Base-by-base conservation (phyloP, 805 yeast genomes). In the Scheffersomyces coipomensis region DNA sequence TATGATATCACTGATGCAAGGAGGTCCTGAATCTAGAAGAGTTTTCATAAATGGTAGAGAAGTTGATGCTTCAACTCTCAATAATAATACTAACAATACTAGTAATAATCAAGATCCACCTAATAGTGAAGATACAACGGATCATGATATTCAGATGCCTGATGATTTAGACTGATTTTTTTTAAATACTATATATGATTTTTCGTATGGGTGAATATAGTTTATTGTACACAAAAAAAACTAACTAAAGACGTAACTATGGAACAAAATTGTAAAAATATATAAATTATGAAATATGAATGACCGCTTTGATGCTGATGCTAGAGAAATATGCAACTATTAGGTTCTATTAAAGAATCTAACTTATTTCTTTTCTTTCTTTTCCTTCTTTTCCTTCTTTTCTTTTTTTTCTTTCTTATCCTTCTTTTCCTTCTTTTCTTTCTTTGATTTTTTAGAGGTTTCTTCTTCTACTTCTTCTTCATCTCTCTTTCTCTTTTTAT, bases 301-400 rank as follows among this genome's bases (percentile, higher is more conserved):
- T n/a, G 29, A 26, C 26, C 30, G 17, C 29, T 25, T 12, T n/a
- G 21, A 33, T 26, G 29, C 29, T 21, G 18, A 16, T 26, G n/a
- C n/a, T n/a, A n/a, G n/a, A n/a, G n/a, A 30, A 9, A 21, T 13
- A 21, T 32, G 21, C 17, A 34, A 12, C 17, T 13, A 13, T 34
- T 29, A 13, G 32, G 17, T 31, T 40, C 34, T 25, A 24, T 34
- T 30, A 23, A 12, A 25, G 35, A 7, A 13, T 7, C n/a, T n/a
- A n/a, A 33, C 21, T 15, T 24, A 33, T 38, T 51, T 60, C 53
- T 58, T 61, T 44, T 46, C 57, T 46, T 46, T 62, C 54, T 52
- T 55, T 41, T 51, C 61, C 48, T 45, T 60, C 55, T 53, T 60
- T 40, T 45, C 56, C 50, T 49, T 64, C 59, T 55, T 61, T 45